Conservation (phyloP, 176 grass and related monocot species). For the Ananas comosus region DNA sequence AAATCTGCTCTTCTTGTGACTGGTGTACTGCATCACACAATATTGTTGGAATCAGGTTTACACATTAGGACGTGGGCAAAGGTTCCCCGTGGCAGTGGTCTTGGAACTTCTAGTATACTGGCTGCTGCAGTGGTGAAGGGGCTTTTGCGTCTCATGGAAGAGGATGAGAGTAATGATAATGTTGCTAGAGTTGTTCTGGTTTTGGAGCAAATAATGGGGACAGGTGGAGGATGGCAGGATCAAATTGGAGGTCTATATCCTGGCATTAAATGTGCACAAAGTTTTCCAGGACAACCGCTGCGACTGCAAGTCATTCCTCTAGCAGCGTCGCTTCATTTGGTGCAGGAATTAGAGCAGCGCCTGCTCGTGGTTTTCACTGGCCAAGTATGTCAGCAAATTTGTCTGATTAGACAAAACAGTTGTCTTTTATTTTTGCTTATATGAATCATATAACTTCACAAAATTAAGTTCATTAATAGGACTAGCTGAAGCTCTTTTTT, state of each 20-base stretch:
- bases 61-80: conserved; percentile 64
- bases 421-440: background rate
- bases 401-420: background rate
- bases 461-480: background rate
- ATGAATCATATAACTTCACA: background rate
- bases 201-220: conserved; percentile 88
- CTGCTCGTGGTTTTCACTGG: conserved; percentile 86
- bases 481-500: no score
- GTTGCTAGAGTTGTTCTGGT: conserved; percentile 75
- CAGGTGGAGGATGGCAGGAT: conserved; percentile 94
- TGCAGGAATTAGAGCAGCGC: conserved; percentile 53
- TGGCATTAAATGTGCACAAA: conserved; percentile 80
- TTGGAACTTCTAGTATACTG: conserved; percentile 92
- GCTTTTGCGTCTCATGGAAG: conserved; percentile 64
- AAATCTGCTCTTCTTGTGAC: conserved; percentile 78
- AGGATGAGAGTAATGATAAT: conserved; percentile 47
- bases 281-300: conserved; percentile 71
- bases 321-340: conserved; percentile 29
- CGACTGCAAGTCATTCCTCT: conserved; percentile 55
- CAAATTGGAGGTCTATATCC: conserved; percentile 85
- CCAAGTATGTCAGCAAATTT: conserved; percentile 55
- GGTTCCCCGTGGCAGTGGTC: conserved; percentile 80
- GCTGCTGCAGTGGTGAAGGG: conserved; percentile 78
- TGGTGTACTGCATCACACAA: conserved; percentile 35
- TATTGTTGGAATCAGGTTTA: conserved; percentile 46